Evolutionary conservation across 192 early-diverging fungal species (phyloP).

Genomic region (Gryganskiella cystojenkinii): DNA sequence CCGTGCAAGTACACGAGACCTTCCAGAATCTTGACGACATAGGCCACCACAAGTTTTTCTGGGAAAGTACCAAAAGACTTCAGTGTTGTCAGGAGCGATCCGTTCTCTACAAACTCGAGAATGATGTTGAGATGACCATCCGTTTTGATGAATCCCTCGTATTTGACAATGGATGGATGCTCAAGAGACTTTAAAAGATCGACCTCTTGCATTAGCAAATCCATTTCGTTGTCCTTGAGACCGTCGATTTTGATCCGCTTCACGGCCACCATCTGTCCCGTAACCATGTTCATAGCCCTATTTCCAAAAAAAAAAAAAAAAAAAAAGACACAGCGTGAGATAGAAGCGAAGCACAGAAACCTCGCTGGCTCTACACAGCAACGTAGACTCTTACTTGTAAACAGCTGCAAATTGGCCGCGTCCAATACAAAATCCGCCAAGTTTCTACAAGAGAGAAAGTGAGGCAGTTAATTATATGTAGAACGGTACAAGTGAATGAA

Average conservation of each 20-base stretch:
- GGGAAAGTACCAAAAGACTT: slow-evolving; percentile 93
- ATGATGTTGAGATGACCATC: slow-evolving; percentile 83
- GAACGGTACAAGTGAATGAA: too few relatives aligned
- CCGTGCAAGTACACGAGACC: slow-evolving; percentile 92
- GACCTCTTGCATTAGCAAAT: slow-evolving; percentile 90
- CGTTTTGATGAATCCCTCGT: slow-evolving; percentile 82
- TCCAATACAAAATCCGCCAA: slow-evolving; percentile 88
- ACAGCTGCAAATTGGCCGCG: slow-evolving; percentile 92
- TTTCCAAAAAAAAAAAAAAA: not conserved
- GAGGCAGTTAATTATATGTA: not conserved
- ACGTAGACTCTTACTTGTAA: slow-evolving; percentile 80
- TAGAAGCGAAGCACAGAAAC: slow-evolving; percentile 10
- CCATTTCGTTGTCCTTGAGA: slow-evolving; percentile 69
- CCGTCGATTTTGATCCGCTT: slow-evolving; percentile 86
- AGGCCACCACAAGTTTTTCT: slow-evolving; percentile 88
- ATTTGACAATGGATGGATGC: slow-evolving; percentile 88
- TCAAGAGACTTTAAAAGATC: slow-evolving; percentile 85
- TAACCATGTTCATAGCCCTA: slow-evolving; percentile 82
- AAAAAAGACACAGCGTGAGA: not conserved
- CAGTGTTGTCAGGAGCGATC: slow-evolving; percentile 86
- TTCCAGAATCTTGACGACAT: slow-evolving; percentile 88
- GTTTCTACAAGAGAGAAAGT: slow-evolving; percentile 51
- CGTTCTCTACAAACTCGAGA: slow-evolving; percentile 93
- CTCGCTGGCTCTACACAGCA: not conserved
- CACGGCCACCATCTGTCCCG: slow-evolving; percentile 86